phyloP scores from a whole-genome alignment of 805 yeast genomes.

The Candida broadrunensis region DNA sequence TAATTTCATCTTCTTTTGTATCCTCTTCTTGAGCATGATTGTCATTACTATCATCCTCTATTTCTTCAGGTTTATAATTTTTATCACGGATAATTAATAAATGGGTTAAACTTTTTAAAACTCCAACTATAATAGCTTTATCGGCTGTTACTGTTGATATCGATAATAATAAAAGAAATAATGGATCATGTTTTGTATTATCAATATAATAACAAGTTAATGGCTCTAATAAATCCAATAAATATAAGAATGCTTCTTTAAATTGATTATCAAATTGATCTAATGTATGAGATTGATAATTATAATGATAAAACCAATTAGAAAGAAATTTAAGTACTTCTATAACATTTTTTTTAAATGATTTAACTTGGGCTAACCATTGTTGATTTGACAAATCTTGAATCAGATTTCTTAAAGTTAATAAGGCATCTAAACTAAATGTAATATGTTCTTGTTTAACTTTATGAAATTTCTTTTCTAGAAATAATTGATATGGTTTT shows the following conservation, averaged over 20 bases:
- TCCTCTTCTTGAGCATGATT: constrained; percentile 11
- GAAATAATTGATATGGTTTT: constrained; percentile 26
- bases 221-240: constrained; percentile 79
- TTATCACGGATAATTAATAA: constrained; percentile 48
- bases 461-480: constrained; percentile 12
- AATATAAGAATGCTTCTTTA: constrained; percentile 62
- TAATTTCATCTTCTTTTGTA: constrained; percentile 2
- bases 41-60: constrained; percentile 15
- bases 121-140: constrained; percentile 64
- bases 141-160: constrained; percentile 57
- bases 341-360: constrained; percentile 45
- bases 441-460: constrained; percentile 19
- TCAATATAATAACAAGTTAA: constrained; percentile 80
- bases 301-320: constrained; percentile 27
- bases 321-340: constrained; percentile 41
- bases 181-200: constrained; percentile 63
- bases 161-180: constrained; percentile 55
- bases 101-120: constrained; percentile 75
- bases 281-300: constrained; percentile 14
- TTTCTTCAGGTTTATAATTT: constrained; percentile 31
- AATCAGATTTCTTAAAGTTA: constrained; percentile 75
- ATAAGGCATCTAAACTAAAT: constrained; percentile 44
- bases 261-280: constrained; percentile 25
- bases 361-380: constrained; percentile 55
- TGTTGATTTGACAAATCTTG: constrained; percentile 85